A percentile compares a stretch with the other conserved stretches of the same genome.
These are phyloP conservation scores for Xylaria telfairii DNA, from an alignment of 495 filamentous ascomycete genomes.

Conservation along the genomic window DNA sequence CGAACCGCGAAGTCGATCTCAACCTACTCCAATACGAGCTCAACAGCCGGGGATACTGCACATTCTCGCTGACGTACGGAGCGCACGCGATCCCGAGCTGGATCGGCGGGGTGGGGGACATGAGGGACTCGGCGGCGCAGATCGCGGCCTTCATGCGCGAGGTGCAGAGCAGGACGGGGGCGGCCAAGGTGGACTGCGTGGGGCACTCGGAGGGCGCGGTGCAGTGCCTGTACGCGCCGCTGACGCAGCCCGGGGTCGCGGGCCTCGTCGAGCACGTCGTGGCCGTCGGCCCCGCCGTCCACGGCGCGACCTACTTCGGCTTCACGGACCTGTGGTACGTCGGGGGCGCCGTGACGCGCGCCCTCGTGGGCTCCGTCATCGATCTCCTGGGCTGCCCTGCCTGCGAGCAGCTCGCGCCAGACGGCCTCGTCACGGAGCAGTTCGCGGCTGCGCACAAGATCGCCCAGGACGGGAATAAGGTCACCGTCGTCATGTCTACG, in stretches of 20 bases:
- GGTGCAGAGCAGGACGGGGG: constrained; percentile 49
- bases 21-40: constrained; percentile 60
- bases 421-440: constrained; percentile 43
- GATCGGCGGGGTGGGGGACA: constrained; percentile 53
- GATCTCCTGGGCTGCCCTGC: constrained; percentile 52
- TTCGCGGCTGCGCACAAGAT: constrained; percentile 50
- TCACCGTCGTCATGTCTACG: constrained; percentile 57
- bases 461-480: constrained; percentile 53
- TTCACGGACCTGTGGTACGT: constrained; percentile 55
- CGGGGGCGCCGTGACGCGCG: constrained; percentile 41
- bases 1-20: constrained; percentile 58
- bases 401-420: constrained; percentile 52
- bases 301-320: constrained; percentile 54
- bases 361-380: constrained; percentile 42
- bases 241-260: constrained; percentile 52
- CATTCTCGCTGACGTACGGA: constrained; percentile 59
- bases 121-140: constrained; percentile 54
- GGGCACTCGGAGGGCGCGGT: constrained; percentile 64
- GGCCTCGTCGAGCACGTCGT: constrained; percentile 53
- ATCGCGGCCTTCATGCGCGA: constrained; percentile 57
- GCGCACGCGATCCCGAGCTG: constrained; percentile 53
- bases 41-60: constrained; percentile 57
- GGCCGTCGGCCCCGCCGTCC: constrained; percentile 58
- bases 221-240: constrained; percentile 57
- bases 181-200: constrained; percentile 55